Evolutionary conservation across 2,329 filamentous ascomycete species (phyloP).

Genomic region (Diaporthe sp.): DNA sequence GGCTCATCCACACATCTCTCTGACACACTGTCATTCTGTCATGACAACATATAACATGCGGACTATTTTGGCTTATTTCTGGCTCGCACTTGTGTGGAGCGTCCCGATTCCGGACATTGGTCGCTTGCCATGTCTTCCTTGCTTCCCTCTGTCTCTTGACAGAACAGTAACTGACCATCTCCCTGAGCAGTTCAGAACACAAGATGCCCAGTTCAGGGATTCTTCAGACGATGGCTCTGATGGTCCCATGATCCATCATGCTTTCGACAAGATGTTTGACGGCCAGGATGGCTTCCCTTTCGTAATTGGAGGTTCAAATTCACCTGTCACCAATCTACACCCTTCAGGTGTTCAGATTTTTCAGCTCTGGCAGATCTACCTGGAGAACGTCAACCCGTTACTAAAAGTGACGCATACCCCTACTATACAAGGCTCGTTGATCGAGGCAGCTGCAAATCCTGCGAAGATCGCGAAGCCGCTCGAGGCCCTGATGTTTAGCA

Average conservation of each 20-base stretch:
- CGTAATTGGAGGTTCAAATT: conserved; percentile 61
- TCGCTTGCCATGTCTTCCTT: neutral
- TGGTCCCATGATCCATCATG: conserved; percentile 69
- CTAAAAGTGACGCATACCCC: conserved; percentile 78
- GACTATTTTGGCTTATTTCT: neutral
- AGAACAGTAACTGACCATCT: neutral
- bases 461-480: conserved; percentile 68
- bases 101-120: neutral
- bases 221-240: conserved; percentile 70
- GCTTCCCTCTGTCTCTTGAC: neutral
- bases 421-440: conserved; percentile 74
- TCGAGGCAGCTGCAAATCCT: conserved; percentile 71
- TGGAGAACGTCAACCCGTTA: conserved; percentile 78
- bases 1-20: neutral
- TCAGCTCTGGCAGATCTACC: conserved; percentile 77
- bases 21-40: neutral
- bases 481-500: conserved; percentile 78
- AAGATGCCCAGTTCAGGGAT: conserved; percentile 62
- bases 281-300: conserved; percentile 72
- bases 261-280: conserved; percentile 72
- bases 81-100: neutral
- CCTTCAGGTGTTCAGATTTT: conserved; percentile 72
- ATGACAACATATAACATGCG: neutral
- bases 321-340: conserved; percentile 62
- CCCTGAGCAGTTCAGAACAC: conserved; percentile 60